Evolutionary conservation across 768 basidiomycete species (phyloP).

Genomic region (Austroboletus festivus): DNA sequence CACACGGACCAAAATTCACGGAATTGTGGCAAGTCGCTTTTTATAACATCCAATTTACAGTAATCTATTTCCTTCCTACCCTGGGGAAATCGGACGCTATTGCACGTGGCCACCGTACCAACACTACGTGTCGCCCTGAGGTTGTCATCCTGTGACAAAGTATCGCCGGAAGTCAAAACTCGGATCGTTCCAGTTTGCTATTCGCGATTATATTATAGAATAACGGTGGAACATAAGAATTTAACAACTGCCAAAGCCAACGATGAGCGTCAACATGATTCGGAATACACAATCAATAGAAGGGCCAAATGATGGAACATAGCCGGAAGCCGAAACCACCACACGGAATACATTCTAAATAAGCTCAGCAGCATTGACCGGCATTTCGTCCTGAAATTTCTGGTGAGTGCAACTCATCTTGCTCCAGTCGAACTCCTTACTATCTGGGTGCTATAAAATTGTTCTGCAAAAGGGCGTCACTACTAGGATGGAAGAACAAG

Average conservation of each 20-base stretch:
- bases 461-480: conserved; percentile 49
- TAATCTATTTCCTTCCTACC: no score
- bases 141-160: background rate
- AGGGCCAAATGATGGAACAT: no score
- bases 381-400: conserved; percentile 87
- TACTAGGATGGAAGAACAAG: conserved; percentile 2
- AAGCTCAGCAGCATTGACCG: conserved; percentile 94
- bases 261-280: background rate
- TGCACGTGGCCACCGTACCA: background rate
- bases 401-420: conserved; percentile 17
- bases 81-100: no score
- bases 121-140: background rate
- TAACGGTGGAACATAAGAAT: no score
- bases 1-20: no score
- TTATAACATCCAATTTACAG: background rate
- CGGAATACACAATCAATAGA: background rate
- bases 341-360: conserved; percentile 51
- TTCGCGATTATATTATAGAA: no score
- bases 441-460: conserved; percentile 96
- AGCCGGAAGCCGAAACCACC: background rate
- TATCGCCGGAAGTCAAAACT: background rate
- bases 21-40: no score
- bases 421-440: conserved; percentile 40
- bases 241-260: no score
- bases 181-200: no score